Evolutionary conservation across 1,284 basidiomycete genomes (phyloP), one percentile per base, ranked within the genome.

Genomic region (Sanghuangporus weigelae): DNA sequence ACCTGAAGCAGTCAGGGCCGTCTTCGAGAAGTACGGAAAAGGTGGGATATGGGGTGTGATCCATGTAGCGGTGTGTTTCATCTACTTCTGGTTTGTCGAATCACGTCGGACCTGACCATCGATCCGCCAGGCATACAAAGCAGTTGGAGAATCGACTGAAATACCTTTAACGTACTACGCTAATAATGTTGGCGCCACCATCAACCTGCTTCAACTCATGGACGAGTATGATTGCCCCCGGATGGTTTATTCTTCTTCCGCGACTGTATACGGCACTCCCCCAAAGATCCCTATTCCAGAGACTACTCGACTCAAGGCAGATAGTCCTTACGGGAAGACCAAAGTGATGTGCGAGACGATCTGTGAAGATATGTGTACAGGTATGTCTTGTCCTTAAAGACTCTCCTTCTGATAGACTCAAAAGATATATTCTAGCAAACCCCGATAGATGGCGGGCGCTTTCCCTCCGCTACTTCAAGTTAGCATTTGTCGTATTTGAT

Each of bases 251-350:
- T 98, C 95, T 1, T 98, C 96, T 11, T 97, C 95, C 26, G 97
- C 97, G 1, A 99, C 97, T n/a, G 97, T 99, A 40, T 99, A 99
- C 74, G 97, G 97, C 65, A 95, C 89, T 2, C 97, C 97, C 7
- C 89, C 92, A 54, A 79, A 80, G 63, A 93, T 99, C 64, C 97
- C 97, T 55, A 99, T 99, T 69, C 94, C 95, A 21, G 97, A 99
- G 77, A 85, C 89, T 2, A 95, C 94, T 6, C 89, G 92, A 11
- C 77, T 99, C 65, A 79, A 91, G 72, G 93, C 96, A 2, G 90
- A 96, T 74, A 96, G 93, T 68, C 92, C 92, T 19, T 99, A 99
- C 73, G 97, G 95, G 40, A 90, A 91, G 72, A 97, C 95, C 31
- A 99, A 99, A 77, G 87, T 94, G 67, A 95, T 99, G 89, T 86